Evolutionary conservation across 148 eudicot genomes (phyloP), one percentile per base, ranked within the genome.

Genomic region (Chenopodium formosanum): DNA sequence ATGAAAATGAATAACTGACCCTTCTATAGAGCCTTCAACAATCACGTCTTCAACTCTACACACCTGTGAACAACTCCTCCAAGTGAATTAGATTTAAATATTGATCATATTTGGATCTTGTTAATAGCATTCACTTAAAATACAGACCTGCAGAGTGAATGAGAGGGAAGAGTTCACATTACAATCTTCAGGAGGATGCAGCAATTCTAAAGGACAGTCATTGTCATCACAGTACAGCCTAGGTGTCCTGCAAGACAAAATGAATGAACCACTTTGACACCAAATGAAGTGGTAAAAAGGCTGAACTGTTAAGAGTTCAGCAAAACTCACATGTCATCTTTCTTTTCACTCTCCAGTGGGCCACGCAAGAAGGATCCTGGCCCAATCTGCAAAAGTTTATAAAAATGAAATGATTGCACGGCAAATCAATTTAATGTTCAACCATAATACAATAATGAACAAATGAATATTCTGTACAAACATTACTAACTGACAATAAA

Each of bases 121-220:
- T 67, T 46, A 65, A 66, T 56, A 66, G 37, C 20, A 6, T 67
- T 71, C 69, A 14, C 40, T 25, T 22, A 47, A 80, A 78, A 10
- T 20, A 73, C 58, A 76, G 77, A 94, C 99, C 99, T 97, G 98
- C 70, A 97, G 93, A 63, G 98, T 97, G 82, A 97, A 97, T 62
- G 93, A 81, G 77, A 97, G 78, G 65, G 97, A 90, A 82, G 99
- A 93, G 71, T 94, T 97, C 81, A 94, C 97, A 86, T 93, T 97
- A 90, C 99, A 97, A 78, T 97, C 99, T 60, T 97, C 98, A 76
- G 99, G 99, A 32, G 98, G 99, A 86, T 90, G 93, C 68, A 97
- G 89, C 78, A 97, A 86, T 79, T 97, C 99, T 74, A 20, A 23
- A 9, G 99, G 99, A 85, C 99, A 97, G 79, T 88, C 89, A 81